Conservation (phyloP, 306 rosid species). For the Quercus gilva region DNA sequence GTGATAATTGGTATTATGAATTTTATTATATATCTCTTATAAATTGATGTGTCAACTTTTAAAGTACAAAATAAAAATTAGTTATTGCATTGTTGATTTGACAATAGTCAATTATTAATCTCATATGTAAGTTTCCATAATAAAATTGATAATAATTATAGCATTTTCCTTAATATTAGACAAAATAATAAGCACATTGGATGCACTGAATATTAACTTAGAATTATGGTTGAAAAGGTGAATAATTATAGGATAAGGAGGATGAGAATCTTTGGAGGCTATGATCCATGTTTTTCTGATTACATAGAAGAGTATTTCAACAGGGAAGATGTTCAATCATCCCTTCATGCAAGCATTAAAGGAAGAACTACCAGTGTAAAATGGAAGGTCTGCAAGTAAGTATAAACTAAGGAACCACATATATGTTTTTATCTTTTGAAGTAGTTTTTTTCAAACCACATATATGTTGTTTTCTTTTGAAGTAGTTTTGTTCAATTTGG, state of each 20-base stretch:
- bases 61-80: too few relatives aligned
- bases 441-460: neutral
- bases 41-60: too few relatives aligned
- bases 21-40: neutral
- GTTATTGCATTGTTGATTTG: too few relatives aligned
- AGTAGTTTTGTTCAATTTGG: neutral
- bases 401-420: neutral
- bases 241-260: slow-evolving; percentile 24
- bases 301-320: slow-evolving; percentile 51
- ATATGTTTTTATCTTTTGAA: neutral
- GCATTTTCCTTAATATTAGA: neutral
- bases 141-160: too few relatives aligned
- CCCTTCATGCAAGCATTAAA: slow-evolving; percentile 32
- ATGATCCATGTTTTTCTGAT: slow-evolving; percentile 52
- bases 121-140: too few relatives aligned
- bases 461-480: neutral
- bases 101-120: too few relatives aligned
- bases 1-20: slow-evolving; percentile 17
- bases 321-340: slow-evolving; percentile 42
- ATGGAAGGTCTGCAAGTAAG: slow-evolving; percentile 57
- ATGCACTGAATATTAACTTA: neutral
- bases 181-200: neutral
- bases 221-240: neutral
- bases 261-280: slow-evolving; percentile 51
- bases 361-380: slow-evolving; percentile 19